These are phyloP conservation scores for Rhododendron kiyosumense DNA, from an alignment of 148 eudicot species.

Conservation along the genomic window DNA sequence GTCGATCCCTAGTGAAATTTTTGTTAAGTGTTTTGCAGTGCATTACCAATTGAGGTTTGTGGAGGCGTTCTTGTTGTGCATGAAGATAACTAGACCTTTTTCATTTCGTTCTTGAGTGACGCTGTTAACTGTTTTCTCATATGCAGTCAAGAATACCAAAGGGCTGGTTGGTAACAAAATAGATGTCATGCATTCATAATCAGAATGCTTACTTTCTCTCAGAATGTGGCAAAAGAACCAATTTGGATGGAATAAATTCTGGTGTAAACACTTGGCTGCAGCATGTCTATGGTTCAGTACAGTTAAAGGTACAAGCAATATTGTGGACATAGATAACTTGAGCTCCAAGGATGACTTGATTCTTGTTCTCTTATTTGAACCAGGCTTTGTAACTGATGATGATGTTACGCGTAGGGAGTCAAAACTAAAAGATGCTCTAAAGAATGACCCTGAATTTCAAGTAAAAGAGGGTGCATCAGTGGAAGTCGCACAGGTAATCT, in stretches of 20 bases:
- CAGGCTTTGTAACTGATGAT: constrained; percentile 89
- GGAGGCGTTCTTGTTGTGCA: background rate
- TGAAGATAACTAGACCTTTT: background rate
- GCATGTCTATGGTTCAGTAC: background rate
- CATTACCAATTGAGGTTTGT: background rate
- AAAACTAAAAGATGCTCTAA: constrained; percentile 48
- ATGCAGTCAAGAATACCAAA: background rate
- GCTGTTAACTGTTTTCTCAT: background rate
- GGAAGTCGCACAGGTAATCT: constrained; percentile 83
- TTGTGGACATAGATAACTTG: background rate
- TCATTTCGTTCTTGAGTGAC: background rate
- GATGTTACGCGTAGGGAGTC: constrained; percentile 66
- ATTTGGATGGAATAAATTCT: background rate
- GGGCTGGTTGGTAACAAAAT: background rate
- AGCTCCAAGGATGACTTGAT: constrained; percentile 2
- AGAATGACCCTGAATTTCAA: constrained; percentile 49
- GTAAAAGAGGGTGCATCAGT: constrained; percentile 58
- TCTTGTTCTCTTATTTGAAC: constrained; percentile 8
- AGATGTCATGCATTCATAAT: background rate
- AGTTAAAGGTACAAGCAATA: background rate
- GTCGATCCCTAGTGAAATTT: background rate
- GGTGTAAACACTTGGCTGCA: background rate
- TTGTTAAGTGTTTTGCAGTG: background rate
- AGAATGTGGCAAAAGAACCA: background rate
- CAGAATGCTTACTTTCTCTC: background rate